Base-by-base conservation (phyloP, 495 filamentous ascomycete species). In the Aspergillus hancockii region DNA sequence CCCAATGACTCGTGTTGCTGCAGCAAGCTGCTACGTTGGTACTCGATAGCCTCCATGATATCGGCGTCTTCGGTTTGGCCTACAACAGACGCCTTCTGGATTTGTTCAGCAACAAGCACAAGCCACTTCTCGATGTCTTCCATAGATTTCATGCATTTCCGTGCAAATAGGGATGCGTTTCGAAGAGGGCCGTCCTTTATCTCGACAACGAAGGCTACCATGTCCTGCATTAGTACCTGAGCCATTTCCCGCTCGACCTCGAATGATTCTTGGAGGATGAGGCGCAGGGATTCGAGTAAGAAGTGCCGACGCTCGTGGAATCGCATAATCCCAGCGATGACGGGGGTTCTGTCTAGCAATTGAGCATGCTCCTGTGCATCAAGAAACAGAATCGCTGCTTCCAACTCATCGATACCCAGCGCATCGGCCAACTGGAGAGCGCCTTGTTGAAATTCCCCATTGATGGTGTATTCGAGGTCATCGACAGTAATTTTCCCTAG, bases 1-100 rank as follows among this genome's bases (percentile, higher is more conserved):
- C 86, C 85, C n/a, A 99, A 81, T 8, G 86, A 83, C 69, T 97
- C 93, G 68, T 98, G 95, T 71, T 98, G 93, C 65, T 89, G 83
- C 16, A 83, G 81, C 30, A 98, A 79, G 62, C 88, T 92, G 22
- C 74, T 66, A 34, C 88, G 83, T 64, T 95, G 87, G 63, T 88
- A 84, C 56, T 89, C 85, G 32, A 91, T 79, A 5, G 85, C 85
- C 65, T 97, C 91, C 55, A 81, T 77, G 3, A 85, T 66, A 52
- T 91, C 85, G 9, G 75, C 72, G 43, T 83, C 71, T 22, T 80
- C 78, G 16, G 71, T 71, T 59, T 86, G 79, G 7, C 88, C 87
- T 3, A 96, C 77, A 8, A 96, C 78, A 6, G 84, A 80, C 8
- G 84, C 81, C 40, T 88, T 89, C 38, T 89, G 86, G 30, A 86